Conservation (phyloP, 192 early-diverging fungal species). For the Coemansia sp. region DNA sequence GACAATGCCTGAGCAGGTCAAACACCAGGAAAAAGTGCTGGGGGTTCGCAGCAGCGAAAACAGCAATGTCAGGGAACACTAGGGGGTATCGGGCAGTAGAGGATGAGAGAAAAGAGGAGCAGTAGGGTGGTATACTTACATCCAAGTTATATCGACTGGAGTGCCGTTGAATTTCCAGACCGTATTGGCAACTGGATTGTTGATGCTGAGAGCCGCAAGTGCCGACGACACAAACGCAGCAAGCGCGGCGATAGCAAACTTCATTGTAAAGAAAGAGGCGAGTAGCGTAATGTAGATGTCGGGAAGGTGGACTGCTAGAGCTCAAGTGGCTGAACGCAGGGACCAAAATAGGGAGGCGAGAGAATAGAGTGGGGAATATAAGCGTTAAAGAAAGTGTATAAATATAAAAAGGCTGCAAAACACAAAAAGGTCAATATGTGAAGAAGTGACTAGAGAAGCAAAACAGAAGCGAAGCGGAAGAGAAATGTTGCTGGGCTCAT, state of each 20-base stretch:
- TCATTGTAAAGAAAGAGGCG: constrained; percentile 20
- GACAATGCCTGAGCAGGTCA: not conserved
- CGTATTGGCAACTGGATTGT: constrained; percentile 42
- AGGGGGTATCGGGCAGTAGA: not conserved
- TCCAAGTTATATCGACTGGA: constrained; percentile 40
- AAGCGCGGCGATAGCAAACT: constrained; percentile 31
- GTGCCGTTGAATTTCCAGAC: constrained; percentile 24
- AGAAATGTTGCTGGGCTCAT: not conserved
- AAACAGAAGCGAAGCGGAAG: constrained; percentile 5
- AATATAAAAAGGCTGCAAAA: not conserved
- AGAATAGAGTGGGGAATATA: not conserved
- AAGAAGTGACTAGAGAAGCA: not conserved
- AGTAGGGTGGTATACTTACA: constrained; percentile 30
- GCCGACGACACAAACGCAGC: constrained; percentile 32
- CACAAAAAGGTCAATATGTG: not conserved
- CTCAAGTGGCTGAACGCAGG: constrained; percentile 1
- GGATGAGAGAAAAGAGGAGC: not conserved
- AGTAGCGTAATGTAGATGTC: not conserved
- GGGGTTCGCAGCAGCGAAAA: not conserved
- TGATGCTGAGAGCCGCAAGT: constrained; percentile 42
- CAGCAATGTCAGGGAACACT: not conserved
- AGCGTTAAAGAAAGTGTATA: not conserved
- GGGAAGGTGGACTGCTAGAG: constrained; percentile 5
- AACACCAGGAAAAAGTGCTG: not conserved
- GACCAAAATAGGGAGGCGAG: constrained; percentile 2